Evolutionary conservation across 352 stramenopile species (phyloP).

Genomic region (Phytophthora quininea): DNA sequence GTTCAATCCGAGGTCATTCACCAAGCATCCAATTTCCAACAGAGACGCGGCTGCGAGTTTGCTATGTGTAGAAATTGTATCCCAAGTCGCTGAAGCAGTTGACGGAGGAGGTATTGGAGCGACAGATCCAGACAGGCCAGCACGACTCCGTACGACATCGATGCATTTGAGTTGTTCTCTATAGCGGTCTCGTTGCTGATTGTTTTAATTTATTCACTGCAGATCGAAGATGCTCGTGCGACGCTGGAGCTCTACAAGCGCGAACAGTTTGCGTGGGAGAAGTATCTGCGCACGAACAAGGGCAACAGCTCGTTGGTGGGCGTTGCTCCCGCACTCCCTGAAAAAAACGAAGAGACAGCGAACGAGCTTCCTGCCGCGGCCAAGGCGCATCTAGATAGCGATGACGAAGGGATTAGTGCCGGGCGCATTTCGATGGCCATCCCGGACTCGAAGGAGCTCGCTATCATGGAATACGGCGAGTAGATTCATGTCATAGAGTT

Average conservation of each 20-base stretch:
- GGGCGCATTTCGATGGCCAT: conserved; percentile 36
- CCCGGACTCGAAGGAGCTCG: conserved; percentile 67
- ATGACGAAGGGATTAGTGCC: conserved; percentile 27
- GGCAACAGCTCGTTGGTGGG: conserved; percentile 53
- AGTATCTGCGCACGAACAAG: conserved; percentile 79
- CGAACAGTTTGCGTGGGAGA: conserved; percentile 87
- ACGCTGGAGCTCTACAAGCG: conserved; percentile 81
- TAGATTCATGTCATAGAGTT: conserved; percentile 26
- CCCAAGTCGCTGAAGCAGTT: conserved; percentile 85
- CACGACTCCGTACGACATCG: conserved; percentile 77
- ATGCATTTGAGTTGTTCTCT: background rate
- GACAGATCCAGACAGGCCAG: conserved; percentile 81
- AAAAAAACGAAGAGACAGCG: conserved; percentile 27
- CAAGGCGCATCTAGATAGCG: conserved; percentile 46
- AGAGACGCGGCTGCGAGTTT: no score
- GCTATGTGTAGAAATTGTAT: conserved; percentile 71
- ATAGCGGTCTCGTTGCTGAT: background rate
- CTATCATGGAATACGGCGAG: conserved; percentile 80
- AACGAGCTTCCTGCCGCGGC: conserved; percentile 25
- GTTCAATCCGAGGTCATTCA: no score
- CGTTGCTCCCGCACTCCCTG: conserved; percentile 51
- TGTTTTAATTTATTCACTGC: background rate
- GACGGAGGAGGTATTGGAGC: conserved; percentile 65
- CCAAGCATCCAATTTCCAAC: no score
- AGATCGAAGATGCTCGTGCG: conserved; percentile 83